Evolutionary conservation across 1,284 basidiomycete genomes (phyloP), one percentile per base, ranked within the genome.

Genomic region (Bjerkandera adusta): DNA sequence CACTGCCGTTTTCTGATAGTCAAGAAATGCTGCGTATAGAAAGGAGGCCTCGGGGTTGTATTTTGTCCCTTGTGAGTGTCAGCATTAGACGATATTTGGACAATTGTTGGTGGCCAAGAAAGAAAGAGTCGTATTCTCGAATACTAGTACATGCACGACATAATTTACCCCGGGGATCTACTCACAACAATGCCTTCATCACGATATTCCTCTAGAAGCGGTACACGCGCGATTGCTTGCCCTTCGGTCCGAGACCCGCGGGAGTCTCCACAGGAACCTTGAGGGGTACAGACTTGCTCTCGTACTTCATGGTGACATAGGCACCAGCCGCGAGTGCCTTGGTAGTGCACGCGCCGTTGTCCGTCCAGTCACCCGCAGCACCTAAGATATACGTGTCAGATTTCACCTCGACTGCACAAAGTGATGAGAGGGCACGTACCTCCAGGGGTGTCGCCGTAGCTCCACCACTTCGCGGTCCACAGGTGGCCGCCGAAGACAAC

Each of bases 381-480:
- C 61, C 60, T 60, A 20, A 43, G 33, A 13, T 32, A 18, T 38
- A 32, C 15, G 2, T 33, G 12, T 24, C 13, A 25, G 3, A 21
- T 34, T n/a, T 18, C 18, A 48, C 15, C 8, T 35, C 30, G 45
- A 12, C 24, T 27, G 13, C 20, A 13, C 35, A 49, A 20, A 41
- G 53, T 52, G 29, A 45, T 11, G 27, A 37, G 37, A 29, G n/a
- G 35, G 15, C 27, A 53, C 53, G 40, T 25, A 63, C 73, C 76
- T 46, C 76, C 76, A 1, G 78, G 77, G 5, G 55, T 49, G 45
- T 76, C 71, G 51, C 53, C 58, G 55, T 76, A 63, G 35, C 70
- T 71, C 79, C 80, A 82, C 75, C 75, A 78, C 41, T 75, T 77
- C 12, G 79, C 76, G 4, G 72, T 76, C 76, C 77, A 82, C 10